These are phyloP conservation scores for Colletotrichum magnum DNA, from an alignment of 2,329 filamentous ascomycete species.

Conservation along the genomic window DNA sequence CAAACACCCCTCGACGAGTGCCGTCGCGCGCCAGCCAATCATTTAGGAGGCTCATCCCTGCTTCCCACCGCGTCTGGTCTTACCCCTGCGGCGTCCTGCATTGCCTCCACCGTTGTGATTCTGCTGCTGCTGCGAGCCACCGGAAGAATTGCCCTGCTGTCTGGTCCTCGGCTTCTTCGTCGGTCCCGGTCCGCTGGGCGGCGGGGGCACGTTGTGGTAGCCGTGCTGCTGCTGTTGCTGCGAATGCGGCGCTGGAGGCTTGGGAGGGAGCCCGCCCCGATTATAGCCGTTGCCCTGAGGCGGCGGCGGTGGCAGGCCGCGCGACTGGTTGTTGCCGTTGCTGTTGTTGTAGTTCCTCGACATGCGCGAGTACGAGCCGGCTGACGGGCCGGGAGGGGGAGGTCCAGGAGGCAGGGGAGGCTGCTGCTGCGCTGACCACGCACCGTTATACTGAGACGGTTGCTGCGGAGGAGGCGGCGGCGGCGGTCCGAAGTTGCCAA, in stretches of 20 bases:
- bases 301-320: conserved; percentile 4
- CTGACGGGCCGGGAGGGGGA: conserved; percentile 49
- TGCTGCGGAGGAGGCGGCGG: conserved; percentile 38
- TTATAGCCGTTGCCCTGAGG: conserved; percentile 19
- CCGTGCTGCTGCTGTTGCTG: conserved; percentile 35
- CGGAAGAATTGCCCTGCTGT: conserved; percentile 24
- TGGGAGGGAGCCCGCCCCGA: conserved; percentile 29
- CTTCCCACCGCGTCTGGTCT: conserved; percentile 40
- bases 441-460: conserved; percentile 36
- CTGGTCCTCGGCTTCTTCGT: conserved; percentile 35
- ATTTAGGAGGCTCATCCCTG: conserved; percentile 25
- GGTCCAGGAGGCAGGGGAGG: conserved; percentile 57
- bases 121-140: conserved; percentile 26
- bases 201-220: conserved; percentile 35
- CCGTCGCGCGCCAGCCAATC: conserved; percentile 31
- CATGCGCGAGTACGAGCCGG: conserved; percentile 43
- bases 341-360: conserved; percentile 31
- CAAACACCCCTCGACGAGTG: not conserved
- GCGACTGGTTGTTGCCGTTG: conserved; percentile 27
- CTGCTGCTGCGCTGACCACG: conserved; percentile 42
- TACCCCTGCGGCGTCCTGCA: conserved; percentile 33
- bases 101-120: conserved; percentile 27
- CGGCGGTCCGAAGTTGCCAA: conserved; percentile 41
- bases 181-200: conserved; percentile 32
- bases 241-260: conserved; percentile 35